These are phyloP conservation scores for Spencermartinsiella ligniputridi DNA, from an alignment of 1,139 yeast species.

Conservation along the genomic window DNA sequence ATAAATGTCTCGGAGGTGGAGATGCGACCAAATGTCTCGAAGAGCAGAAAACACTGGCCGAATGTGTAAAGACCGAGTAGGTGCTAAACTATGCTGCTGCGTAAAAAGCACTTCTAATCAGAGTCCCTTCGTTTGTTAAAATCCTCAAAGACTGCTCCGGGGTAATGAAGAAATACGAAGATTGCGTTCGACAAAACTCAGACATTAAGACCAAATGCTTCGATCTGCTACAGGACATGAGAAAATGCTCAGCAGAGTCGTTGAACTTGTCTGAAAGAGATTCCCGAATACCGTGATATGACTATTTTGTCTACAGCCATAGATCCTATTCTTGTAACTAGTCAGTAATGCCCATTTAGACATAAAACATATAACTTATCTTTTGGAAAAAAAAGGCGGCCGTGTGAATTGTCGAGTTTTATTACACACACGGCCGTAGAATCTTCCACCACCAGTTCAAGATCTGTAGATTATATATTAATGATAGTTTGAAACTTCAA, in stretches of 20 bases:
- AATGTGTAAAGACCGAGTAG: constrained; percentile 48
- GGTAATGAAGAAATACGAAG: constrained; percentile 55
- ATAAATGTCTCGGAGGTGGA: constrained; percentile 55
- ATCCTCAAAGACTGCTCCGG: constrained; percentile 56
- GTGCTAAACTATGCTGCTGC: too few species aligned
- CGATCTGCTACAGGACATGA: constrained; percentile 34
- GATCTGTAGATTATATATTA: too few species aligned
- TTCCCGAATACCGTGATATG: not conserved
- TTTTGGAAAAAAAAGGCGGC: not conserved
- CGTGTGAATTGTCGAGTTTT: not conserved
- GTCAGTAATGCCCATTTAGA: not conserved
- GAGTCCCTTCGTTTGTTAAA: constrained; percentile 60
- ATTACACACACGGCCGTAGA: too few species aligned
- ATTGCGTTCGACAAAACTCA: constrained; percentile 45
- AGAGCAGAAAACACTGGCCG: constrained; percentile 49
- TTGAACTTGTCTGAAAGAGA: constrained; percentile 21
- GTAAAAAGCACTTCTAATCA: too few species aligned
- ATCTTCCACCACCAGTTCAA: too few species aligned
- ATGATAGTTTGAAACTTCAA: too few species aligned
- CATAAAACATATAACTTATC: not conserved
- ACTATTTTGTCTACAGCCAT: too few species aligned
- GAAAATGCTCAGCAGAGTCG: constrained; percentile 35
- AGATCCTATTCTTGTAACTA: too few species aligned
- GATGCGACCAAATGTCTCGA: constrained; percentile 45
- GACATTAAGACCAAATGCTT: constrained; percentile 41